Evolutionary conservation across 2,329 filamentous ascomycete species (phyloP), one percentile per base, ranked within the genome.

Genomic region (Monilinia laxa): DNA sequence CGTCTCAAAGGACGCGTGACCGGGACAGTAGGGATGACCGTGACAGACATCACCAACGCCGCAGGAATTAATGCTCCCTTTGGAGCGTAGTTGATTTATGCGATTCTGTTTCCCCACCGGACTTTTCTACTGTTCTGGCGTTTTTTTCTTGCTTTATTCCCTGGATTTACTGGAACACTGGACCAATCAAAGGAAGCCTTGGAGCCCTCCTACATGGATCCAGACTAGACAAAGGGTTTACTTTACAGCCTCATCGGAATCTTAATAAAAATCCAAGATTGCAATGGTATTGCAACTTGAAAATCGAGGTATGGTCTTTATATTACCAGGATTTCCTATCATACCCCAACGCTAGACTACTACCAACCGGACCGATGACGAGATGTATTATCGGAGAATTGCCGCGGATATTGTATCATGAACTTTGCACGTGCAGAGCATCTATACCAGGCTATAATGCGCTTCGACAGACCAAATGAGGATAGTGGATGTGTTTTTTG

Each of bases 1-100:
- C 71, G 53, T 69, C 72, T 64, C 57, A 59, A 62, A 65, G 56
- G 28, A 71, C 70, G 62, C 67, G 70, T 70, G 69, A 73, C 31
- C 68, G 71, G 66, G 73, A 74, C 57, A 72, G 71, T 57, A 71
- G 71, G 65, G 72, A 75, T 58, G 72, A 73, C 16, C 71, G 71
- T 67, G 69, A 71, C 56, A 71, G 71, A 56, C 69, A 72, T 59
- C 69, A 70, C 64, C 69, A 67, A 40, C 71, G 71, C 68, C 71
- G 69, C 28, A 68, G 67, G 67, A 71, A 70, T 66, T 62, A 63
- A 66, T 68, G 64, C 68, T 69, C 67, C 49, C 66, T 42, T 64
- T 70, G 68, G 68, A 63, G 64, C 69, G 59, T 54, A 69, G 67
- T 67, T 71, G 66, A 58, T 68, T 71, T 63, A 64, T 64, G 65